Evolutionary conservation across 2,329 filamentous ascomycete species (phyloP), one percentile per base, ranked within the genome.

Genomic region (Lachnum nothofagi): DNA sequence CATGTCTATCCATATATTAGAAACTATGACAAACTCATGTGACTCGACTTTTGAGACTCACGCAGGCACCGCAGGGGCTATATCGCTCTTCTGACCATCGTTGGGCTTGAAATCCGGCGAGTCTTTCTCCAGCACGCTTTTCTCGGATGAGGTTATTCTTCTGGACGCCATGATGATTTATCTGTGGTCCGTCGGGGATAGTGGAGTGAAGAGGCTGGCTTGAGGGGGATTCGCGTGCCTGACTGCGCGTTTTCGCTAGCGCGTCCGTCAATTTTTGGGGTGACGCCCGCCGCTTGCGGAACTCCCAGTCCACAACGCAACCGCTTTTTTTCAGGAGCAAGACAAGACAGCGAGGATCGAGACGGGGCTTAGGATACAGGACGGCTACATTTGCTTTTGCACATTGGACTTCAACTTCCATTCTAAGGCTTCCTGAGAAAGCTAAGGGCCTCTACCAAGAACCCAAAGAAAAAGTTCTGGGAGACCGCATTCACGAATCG

Each of bases 51-150:
- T 31, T 33, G 35, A 43, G 38, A 73, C 83, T 68, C 72, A 94
- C 88, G 77, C 75, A 45, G 90, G 89, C 42, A 95, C 89, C 19
- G 88, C 89, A 17, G 89, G 88, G n/a, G 83, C 72, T 56, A 86
- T 91, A 70, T 83, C 80, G 48, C 86, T 90, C 61, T 82, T 81
- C 58, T 77, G 72, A 49, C 69, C 65, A 65, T 40, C 69, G 66
- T 9, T 70, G 63, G 52, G 65, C 37, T 39, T 63, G 50, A 57
- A 61, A 49, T 71, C 66, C 38, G 68, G 68, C 54, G 79, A 76
- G 65, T 82, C 78, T 61, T 79, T 75, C 53, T 83, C 78, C 42
- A 87, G 75, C 49, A 81, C 71, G 24, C 79, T 80, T 72, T 85
- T 86, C 68, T 88, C 84, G 5, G 74, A 69, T 31, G 76, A 75